Conservation (phyloP, 257 asterid species). For the Fraxinus americana region DNA sequence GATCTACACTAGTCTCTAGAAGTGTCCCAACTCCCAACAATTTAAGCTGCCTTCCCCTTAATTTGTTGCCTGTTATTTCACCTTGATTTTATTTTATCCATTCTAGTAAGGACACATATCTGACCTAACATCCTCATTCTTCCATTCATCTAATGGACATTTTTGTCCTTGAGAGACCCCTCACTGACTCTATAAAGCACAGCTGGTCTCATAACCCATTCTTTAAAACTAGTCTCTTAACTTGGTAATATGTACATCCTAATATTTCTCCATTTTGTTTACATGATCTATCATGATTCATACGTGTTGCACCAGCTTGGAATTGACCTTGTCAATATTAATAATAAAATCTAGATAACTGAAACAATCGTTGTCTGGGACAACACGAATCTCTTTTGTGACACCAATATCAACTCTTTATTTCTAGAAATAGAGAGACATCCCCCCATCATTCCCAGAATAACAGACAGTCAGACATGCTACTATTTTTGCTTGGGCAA, state of each 20-base stretch:
- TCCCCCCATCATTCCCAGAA: neutral
- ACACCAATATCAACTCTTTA: neutral
- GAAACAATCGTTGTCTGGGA: neutral
- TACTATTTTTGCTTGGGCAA: neutral
- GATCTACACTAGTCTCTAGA: neutral
- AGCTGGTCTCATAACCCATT: neutral
- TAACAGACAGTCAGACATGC: neutral
- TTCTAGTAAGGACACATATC: neutral
- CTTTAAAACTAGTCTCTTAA: no score
- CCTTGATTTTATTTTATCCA: neutral
- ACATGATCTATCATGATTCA: neutral
- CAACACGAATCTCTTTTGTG: neutral
- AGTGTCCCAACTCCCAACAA: neutral
- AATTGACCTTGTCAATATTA: neutral
- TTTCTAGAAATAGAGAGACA: neutral
- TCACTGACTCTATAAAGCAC: neutral
- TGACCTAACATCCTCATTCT: neutral
- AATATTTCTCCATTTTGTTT: neutral
- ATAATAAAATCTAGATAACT: neutral
- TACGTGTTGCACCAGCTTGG: neutral
- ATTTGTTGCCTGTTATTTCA: neutral
- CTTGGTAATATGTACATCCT: neutral
- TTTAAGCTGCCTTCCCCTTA: neutral
- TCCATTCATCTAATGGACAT: neutral
- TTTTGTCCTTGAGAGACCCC: neutral